Evolutionary conservation across 177 flowering plant species (phyloP).

Genomic region (Telopea speciosissima): DNA sequence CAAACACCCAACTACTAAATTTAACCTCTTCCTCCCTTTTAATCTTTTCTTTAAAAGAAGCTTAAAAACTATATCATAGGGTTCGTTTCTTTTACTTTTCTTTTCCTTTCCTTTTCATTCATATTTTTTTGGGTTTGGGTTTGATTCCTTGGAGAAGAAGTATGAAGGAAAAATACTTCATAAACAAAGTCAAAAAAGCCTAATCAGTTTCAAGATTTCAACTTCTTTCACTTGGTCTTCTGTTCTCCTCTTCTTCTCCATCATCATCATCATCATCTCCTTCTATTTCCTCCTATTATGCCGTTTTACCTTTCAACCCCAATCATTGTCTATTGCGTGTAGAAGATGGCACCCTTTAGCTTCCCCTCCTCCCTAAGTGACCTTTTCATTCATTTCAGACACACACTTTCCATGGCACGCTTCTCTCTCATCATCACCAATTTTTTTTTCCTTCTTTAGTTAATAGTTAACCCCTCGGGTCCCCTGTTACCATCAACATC

Average conservation of each 20-base stretch:
- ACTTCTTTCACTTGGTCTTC: not conserved
- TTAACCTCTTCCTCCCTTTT: no score
- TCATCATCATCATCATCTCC: not conserved
- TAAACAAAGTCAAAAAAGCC: not conserved
- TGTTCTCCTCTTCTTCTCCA: no score
- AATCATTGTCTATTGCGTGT: constrained; percentile 24
- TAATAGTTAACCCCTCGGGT: no score
- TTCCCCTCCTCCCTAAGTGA: not conserved
- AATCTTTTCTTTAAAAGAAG: no score
- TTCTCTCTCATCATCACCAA: constrained; percentile 10
- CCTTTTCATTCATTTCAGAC: not conserved
- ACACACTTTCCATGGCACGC: constrained; percentile 3
- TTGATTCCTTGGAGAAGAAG: not conserved
- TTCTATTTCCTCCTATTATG: not conserved
- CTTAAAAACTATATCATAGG: no score
- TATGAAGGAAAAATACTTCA: not conserved
- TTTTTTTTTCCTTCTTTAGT: not conserved
- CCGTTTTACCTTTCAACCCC: constrained; percentile 1
- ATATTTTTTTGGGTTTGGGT: no score
- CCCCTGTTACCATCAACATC: not conserved
- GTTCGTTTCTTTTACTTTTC: no score
- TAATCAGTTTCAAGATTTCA: not conserved
- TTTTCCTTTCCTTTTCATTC: not conserved
- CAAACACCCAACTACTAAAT: no score
- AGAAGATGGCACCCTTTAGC: constrained; percentile 6